phyloP scores from a whole-genome alignment of 2,329 filamentous ascomycete genomes.

The Plectosphaerella plurivora region DNA sequence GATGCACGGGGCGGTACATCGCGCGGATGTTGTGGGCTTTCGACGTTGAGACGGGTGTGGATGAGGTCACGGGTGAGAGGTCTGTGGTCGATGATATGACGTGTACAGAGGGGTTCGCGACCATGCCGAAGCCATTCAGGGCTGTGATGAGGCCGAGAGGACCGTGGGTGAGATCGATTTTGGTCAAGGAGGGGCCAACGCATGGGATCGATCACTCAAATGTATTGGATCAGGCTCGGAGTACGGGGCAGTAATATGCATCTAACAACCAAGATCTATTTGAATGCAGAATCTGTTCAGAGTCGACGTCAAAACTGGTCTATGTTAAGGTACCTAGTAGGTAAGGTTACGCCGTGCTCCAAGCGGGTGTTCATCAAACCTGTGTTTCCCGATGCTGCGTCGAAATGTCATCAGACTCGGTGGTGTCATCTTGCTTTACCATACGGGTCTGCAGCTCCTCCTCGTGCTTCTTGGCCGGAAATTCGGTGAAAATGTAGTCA shows the following conservation, averaged over 20 bases:
- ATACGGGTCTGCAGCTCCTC: background rate
- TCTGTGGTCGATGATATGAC: slow-evolving; percentile 11
- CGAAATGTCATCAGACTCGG: background rate
- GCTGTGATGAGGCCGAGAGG: slow-evolving; percentile 19
- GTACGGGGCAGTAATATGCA: too few species aligned
- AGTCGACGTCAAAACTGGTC: too few species aligned
- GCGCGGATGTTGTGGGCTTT: slow-evolving; percentile 50
- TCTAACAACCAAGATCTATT: too few species aligned
- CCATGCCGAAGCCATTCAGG: slow-evolving; percentile 18
- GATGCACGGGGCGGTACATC: slow-evolving; percentile 38
- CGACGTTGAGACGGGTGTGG: slow-evolving; percentile 24
- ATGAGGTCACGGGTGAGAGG: slow-evolving; percentile 14
- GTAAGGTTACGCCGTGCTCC: background rate
- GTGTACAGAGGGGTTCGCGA: slow-evolving; percentile 19
- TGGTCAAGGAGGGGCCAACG: too few species aligned
- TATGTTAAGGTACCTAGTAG: too few species aligned
- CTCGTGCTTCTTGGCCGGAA: background rate
- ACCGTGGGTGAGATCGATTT: slow-evolving; percentile 12
- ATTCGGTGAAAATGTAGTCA: background rate
- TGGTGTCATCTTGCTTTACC: background rate
- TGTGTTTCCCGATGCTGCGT: background rate
- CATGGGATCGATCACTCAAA: too few species aligned
- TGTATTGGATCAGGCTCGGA: too few species aligned
- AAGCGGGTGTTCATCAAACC: background rate
- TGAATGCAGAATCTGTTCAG: too few species aligned